Conservation (phyloP, 1,139 yeast genomes). For the Blastobotrys aristatus region DNA sequence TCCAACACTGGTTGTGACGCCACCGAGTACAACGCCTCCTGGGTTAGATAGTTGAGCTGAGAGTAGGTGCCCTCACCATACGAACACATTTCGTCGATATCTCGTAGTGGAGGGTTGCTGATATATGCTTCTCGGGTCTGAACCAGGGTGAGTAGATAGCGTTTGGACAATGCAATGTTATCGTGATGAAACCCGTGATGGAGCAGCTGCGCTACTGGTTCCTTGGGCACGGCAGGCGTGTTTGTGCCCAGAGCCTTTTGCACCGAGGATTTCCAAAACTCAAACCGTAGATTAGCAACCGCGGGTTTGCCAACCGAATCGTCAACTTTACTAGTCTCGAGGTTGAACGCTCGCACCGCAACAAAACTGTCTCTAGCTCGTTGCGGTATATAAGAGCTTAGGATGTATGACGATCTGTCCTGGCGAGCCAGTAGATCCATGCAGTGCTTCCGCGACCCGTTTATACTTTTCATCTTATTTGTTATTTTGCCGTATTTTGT, state of each 20-base stretch:
- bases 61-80: conserved; percentile 80
- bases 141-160: conserved; percentile 55
- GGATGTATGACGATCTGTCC: conserved; percentile 62
- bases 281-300: conserved; percentile 36
- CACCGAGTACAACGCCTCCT: conserved; percentile 56
- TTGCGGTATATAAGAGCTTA: conserved; percentile 66
- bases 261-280: conserved; percentile 37
- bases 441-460: not conserved
- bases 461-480: not conserved
- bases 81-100: conserved; percentile 58
- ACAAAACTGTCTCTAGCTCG: conserved; percentile 60
- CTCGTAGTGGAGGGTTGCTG: conserved; percentile 45
- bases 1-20: conserved; percentile 50
- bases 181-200: conserved; percentile 22
- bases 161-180: conserved; percentile 46
- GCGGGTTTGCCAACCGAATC: conserved; percentile 42
- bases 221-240: conserved; percentile 39
- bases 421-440: conserved; percentile 10
- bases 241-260: conserved; percentile 29
- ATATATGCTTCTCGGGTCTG: conserved; percentile 53
- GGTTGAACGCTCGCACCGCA: conserved; percentile 65
- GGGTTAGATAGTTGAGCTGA: conserved; percentile 64
- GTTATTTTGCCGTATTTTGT: no score
- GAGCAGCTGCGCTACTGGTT: conserved; percentile 59
- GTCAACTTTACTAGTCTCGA: conserved; percentile 60